Evolutionary conservation across 768 basidiomycete species (phyloP).

Genomic region (Tulasnella sp.): DNA sequence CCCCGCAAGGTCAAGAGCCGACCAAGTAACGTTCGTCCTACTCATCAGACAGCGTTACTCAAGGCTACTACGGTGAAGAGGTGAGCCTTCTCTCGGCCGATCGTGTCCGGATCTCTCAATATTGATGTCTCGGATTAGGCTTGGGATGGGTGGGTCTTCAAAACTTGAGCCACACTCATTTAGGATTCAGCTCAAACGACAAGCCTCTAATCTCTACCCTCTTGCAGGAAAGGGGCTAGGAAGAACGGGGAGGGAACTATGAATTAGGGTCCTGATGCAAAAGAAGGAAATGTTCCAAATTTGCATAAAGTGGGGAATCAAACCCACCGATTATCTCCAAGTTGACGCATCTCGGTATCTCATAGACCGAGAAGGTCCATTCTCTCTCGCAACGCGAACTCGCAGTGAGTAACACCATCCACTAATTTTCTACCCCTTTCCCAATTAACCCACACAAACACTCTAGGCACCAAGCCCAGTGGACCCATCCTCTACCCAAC

Average conservation of each 20-base stretch:
- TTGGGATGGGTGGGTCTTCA: conserved; percentile 45
- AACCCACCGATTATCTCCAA: conserved; percentile 26
- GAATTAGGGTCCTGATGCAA: conserved; percentile 45
- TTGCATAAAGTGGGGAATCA: too few species aligned
- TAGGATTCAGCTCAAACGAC: background rate
- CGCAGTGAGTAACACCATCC: conserved; percentile 1
- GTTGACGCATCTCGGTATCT: conserved; percentile 40
- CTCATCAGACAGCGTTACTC: conserved; percentile 45
- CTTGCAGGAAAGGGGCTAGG: conserved; percentile 15
- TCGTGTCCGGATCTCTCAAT: background rate
- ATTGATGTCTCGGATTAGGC: conserved; percentile 29
- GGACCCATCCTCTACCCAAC: conserved; percentile 40
- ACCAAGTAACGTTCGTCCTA: background rate
- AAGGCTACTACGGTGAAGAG: conserved; percentile 42
- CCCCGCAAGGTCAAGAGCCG: background rate
- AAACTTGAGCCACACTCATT: background rate
- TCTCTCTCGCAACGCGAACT: conserved; percentile 41
- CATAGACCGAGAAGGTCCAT: conserved; percentile 40
- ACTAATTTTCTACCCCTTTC: too few species aligned
- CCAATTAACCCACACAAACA: too few species aligned
- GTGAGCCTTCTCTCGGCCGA: conserved; percentile 21
- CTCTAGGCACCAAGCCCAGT: too few species aligned
- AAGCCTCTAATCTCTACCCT: background rate
- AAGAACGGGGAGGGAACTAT: conserved; percentile 49
- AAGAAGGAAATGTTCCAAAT: too few species aligned